Conservation (phyloP, 2,329 filamentous ascomycete genomes). For the Davidsoniella neocaledoniae region DNA sequence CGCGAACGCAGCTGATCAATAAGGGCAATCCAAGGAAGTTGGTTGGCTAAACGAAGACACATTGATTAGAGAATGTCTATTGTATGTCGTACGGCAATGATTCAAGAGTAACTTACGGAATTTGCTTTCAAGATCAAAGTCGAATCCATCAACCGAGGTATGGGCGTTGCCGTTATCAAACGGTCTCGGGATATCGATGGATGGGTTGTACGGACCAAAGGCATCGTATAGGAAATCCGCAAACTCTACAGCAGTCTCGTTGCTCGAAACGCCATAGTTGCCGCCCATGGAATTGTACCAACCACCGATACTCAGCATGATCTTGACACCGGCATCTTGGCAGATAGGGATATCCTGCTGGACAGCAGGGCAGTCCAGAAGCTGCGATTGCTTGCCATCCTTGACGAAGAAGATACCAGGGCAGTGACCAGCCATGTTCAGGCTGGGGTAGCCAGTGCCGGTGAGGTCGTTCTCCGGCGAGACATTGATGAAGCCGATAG, state of each 20-base stretch:
- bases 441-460: slow-evolving; percentile 22
- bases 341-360: slow-evolving; percentile 26
- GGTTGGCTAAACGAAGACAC: slow-evolving; percentile 15
- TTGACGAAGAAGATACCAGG: slow-evolving; percentile 17
- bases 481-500: slow-evolving; percentile 23
- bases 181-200: slow-evolving; percentile 22
- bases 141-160: slow-evolving; percentile 25
- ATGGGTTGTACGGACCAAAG: slow-evolving; percentile 22
- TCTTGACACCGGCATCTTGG: slow-evolving; percentile 25
- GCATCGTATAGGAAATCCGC: slow-evolving; percentile 23
- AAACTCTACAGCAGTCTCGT: slow-evolving; percentile 21
- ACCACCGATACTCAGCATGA: slow-evolving; percentile 25
- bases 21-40: slow-evolving; percentile 24
- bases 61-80: not conserved
- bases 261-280: slow-evolving; percentile 21
- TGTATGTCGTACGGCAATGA: not conserved
- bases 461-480: slow-evolving; percentile 22
- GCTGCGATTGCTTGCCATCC: slow-evolving; percentile 16
- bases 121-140: slow-evolving; percentile 25
- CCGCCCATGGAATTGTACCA: slow-evolving; percentile 10
- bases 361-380: slow-evolving; percentile 23
- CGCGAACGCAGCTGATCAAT: slow-evolving; percentile 21
- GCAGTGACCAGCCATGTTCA: slow-evolving; percentile 26
- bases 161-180: slow-evolving; percentile 19
- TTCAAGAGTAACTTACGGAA: slow-evolving; percentile 17